phyloP scores from a whole-genome alignment of 257 asterid species.

The Mentha longifolia region DNA sequence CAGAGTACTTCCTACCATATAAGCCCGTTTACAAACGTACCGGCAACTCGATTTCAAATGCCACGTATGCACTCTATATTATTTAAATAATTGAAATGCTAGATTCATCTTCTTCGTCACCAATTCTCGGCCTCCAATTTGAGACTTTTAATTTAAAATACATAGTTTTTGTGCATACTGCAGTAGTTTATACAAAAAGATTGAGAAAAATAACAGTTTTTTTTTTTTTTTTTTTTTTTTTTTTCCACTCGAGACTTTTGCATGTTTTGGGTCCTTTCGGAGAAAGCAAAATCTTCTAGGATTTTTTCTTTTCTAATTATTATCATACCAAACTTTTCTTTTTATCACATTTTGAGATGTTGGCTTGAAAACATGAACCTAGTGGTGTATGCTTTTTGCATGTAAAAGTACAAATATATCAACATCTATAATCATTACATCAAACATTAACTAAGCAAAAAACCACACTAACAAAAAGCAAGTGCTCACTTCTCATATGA shows the following conservation, averaged over 20 bases:
- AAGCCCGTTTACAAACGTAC: no score
- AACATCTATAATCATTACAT: constrained; percentile 39
- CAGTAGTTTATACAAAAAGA: no score
- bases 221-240: no score
- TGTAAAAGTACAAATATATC: constrained; percentile 39
- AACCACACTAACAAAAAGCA: not conserved
- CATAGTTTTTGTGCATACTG: no score
- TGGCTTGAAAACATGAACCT: constrained; percentile 16
- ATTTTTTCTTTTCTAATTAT: constrained; percentile 17
- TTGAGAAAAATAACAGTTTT: no score
- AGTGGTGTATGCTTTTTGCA: constrained; percentile 18
- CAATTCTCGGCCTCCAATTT: not conserved
- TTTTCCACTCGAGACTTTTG: not conserved
- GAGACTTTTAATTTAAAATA: not conserved
- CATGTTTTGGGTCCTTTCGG: constrained; percentile 11
- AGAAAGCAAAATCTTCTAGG: constrained; percentile 27
- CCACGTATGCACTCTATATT: no score
- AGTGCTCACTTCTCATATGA: constrained; percentile 39
- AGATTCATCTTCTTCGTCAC: not conserved
- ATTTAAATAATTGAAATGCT: not conserved
- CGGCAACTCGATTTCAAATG: no score
- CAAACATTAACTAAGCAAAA: constrained; percentile 4
- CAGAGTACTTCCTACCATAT: no score
- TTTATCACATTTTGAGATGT: not conserved
- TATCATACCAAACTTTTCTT: not conserved